Percentiles rank a stretch among this genome's conserved stretches.
Conservation (phyloP, 139 green algal species). For the Zygnema circumcarinatum region DNA sequence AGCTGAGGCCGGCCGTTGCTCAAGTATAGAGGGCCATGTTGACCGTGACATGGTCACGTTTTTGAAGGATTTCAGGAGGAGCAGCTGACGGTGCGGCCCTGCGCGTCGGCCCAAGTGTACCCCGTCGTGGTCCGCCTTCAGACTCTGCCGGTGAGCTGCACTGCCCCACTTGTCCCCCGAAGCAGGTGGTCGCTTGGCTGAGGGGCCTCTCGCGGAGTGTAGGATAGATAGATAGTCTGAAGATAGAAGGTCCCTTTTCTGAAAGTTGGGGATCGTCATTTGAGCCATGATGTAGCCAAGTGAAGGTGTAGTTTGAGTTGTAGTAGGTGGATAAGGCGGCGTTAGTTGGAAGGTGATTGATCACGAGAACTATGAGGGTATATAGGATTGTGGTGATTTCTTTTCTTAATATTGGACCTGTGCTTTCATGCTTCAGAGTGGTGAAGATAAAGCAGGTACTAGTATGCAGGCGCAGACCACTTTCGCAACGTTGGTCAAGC, state of each 20-base stretch:
- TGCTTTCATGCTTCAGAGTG: slow-evolving; percentile 19
- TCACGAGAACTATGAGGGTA: too few species aligned
- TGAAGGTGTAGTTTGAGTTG: neutral
- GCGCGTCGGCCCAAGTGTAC: neutral
- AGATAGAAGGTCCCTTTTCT: too few species aligned
- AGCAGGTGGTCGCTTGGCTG: neutral
- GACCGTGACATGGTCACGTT: too few species aligned
- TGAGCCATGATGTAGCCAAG: neutral
- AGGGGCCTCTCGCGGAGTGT: too few species aligned
- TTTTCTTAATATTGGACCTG: too few species aligned
- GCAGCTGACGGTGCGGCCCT: slow-evolving; percentile 4
- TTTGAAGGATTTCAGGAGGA: slow-evolving; percentile 16
- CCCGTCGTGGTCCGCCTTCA: slow-evolving; percentile 14
- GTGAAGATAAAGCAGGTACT: neutral
- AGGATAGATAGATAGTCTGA: too few species aligned
- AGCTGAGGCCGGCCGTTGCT: too few species aligned
- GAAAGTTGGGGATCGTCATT: too few species aligned
- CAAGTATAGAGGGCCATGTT: too few species aligned
- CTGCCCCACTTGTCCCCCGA: neutral
- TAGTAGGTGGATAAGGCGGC: neutral
- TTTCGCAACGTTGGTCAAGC: slow-evolving; percentile 17
- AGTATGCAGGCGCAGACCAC: slow-evolving; percentile 23
- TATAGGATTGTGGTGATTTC: too few species aligned
- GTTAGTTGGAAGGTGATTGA: too few species aligned
- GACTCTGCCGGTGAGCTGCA: neutral